phyloP scores from a whole-genome alignment of 2,329 filamentous ascomycete species.

The Ophiosphaerella herpotricha region DNA sequence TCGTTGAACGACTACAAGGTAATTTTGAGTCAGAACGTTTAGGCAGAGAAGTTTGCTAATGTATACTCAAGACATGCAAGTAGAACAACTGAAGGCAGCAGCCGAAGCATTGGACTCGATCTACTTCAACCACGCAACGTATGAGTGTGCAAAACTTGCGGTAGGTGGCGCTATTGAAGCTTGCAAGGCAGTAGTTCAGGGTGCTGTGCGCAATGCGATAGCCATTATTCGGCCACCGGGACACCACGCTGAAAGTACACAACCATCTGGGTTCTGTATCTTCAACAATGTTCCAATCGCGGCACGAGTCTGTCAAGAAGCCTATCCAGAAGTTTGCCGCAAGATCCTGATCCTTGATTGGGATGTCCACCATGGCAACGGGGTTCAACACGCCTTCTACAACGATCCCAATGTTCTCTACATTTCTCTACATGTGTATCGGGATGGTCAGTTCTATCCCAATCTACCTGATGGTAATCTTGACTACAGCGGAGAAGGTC shows the following conservation, averaged over 20 bases:
- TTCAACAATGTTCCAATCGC: conserved; percentile 98
- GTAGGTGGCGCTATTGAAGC: conserved; percentile 95
- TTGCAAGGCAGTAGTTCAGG: conserved; percentile 83
- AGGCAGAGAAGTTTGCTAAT: conserved; percentile 13
- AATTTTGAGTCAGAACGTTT: conserved; percentile 21
- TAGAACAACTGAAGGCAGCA: conserved; percentile 69
- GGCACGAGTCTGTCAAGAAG: conserved; percentile 80
- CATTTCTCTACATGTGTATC: conserved; percentile 90
- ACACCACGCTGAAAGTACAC: conserved; percentile 87
- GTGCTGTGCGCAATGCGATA: conserved; percentile 89
- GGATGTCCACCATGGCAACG: conserved; percentile 82
- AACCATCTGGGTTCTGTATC: conserved; percentile 91
- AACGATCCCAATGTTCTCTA: conserved; percentile 93
- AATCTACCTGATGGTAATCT: conserved; percentile 62
- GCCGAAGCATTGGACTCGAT: conserved; percentile 57
- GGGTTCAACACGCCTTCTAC: conserved; percentile 95
- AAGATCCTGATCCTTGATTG: conserved; percentile 95
- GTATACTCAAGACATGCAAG: conserved; percentile 44
- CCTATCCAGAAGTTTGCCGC: conserved; percentile 78
- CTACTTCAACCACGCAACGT: conserved; percentile 75
- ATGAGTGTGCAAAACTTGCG: conserved; percentile 78
- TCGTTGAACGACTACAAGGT: conserved; percentile 67
- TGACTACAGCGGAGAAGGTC: conserved; percentile 62
- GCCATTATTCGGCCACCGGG: conserved; percentile 94
- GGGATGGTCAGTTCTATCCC: conserved; percentile 84